These are phyloP conservation scores for Pochonia chlamydosporia DNA, from an alignment of 2,329 filamentous ascomycete species.

Conservation along the genomic window DNA sequence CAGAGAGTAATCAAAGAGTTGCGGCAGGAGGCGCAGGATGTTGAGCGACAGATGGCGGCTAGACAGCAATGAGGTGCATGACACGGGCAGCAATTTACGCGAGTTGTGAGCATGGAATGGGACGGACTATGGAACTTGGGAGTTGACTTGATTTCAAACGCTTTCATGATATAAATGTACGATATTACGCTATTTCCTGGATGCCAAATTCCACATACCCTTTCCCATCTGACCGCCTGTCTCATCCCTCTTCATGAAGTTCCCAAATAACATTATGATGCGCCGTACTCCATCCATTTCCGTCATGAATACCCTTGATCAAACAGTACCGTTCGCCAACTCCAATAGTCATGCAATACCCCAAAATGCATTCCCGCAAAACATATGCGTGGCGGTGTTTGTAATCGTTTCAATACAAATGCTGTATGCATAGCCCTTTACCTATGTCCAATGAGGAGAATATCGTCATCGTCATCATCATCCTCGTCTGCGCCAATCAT, in stretches of 20 bases:
- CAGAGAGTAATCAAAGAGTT: conserved; percentile 57
- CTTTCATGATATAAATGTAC: neutral
- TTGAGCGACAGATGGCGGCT: conserved; percentile 26
- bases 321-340: neutral
- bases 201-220: neutral
- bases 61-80: neutral
- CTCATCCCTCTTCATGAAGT: neutral
- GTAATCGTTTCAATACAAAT: neutral
- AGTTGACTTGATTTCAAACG: too few species aligned
- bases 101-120: too few species aligned
- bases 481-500: conserved; percentile 37
- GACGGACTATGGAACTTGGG: too few species aligned
- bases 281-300: neutral
- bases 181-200: neutral
- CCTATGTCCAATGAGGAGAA: conserved; percentile 44
- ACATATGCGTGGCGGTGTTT: too few species aligned
- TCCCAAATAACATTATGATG: neutral
- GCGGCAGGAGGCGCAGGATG: conserved; percentile 48
- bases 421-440: conserved; percentile 19
- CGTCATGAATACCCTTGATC: neutral
- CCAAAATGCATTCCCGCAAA: neutral
- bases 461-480: conserved; percentile 43
- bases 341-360: neutral
- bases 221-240: neutral
- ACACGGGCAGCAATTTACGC: too few species aligned